Conservation (phyloP, 1,284 basidiomycete species). For the Sanghuangporus sanghuang region DNA sequence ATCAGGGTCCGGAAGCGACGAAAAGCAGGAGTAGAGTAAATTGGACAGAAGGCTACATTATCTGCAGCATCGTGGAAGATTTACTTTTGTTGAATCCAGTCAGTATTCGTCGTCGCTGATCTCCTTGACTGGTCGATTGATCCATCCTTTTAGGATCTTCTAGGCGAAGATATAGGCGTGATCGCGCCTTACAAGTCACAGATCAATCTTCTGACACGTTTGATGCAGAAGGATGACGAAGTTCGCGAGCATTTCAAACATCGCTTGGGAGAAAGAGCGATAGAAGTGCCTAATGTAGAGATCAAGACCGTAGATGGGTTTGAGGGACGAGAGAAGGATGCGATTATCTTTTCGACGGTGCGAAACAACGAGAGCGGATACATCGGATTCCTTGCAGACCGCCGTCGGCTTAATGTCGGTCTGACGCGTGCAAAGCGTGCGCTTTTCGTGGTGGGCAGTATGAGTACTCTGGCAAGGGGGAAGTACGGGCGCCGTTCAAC, state of each 20-base stretch:
- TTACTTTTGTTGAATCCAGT: constrained; percentile 70
- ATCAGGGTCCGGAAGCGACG: constrained; percentile 59
- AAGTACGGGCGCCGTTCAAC: constrained; percentile 26
- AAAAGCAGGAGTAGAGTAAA: constrained; percentile 72
- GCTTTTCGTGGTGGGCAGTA: constrained; percentile 76
- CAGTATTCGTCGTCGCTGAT: constrained; percentile 16
- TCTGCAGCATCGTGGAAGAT: constrained; percentile 77
- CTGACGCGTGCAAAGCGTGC: constrained; percentile 82
- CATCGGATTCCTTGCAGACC: constrained; percentile 90
- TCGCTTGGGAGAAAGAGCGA: constrained; percentile 61
- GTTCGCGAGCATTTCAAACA: constrained; percentile 47
- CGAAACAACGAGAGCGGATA: constrained; percentile 69
- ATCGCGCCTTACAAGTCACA: constrained; percentile 87
- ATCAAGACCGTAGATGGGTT: constrained; percentile 91
- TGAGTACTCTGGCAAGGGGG: constrained; percentile 58
- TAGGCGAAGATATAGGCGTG: constrained; percentile 75
- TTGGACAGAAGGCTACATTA: constrained; percentile 67
- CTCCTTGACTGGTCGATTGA: not conserved
- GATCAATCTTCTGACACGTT: constrained; percentile 61
- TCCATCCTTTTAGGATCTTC: constrained; percentile 42
- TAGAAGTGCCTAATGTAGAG: constrained; percentile 64
- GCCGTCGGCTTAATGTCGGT: constrained; percentile 82
- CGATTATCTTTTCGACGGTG: constrained; percentile 89
- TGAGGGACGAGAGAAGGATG: constrained; percentile 89
- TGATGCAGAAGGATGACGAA: constrained; percentile 50